These are phyloP conservation scores for Erodium moschatum DNA, from an alignment of 441 rosid genomes.

Conservation along the genomic window DNA sequence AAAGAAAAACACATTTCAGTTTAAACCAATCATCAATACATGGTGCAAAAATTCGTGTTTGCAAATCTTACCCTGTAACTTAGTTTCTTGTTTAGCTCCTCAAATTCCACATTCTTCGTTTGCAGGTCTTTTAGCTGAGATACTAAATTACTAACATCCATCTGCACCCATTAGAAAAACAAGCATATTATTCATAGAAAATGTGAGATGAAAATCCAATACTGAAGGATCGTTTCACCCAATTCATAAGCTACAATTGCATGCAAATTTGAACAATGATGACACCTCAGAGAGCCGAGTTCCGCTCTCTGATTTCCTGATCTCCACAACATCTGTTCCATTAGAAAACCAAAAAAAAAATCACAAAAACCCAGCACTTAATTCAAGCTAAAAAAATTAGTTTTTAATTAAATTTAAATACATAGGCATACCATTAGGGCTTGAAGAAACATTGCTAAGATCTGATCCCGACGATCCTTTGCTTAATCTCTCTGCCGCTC, in stretches of 20 bases:
- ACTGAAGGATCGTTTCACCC: neutral
- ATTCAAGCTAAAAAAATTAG: too few species aligned
- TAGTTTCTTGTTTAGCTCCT: slow-evolving; percentile 49
- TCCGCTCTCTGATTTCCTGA: slow-evolving; percentile 69
- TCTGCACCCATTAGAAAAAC: slow-evolving; percentile 32
- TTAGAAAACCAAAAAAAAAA: neutral
- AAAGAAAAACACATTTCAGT: slow-evolving; percentile 12
- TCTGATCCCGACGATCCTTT: slow-evolving; percentile 75
- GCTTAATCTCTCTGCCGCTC: slow-evolving; percentile 84
- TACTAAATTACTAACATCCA: slow-evolving; percentile 74
- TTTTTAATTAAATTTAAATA: neutral
- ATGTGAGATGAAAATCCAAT: neutral
- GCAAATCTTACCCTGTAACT: slow-evolving; percentile 40
- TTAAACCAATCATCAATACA: neutral
- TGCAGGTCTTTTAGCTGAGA: slow-evolving; percentile 72
- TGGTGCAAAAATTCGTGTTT: neutral
- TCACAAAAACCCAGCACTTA: neutral
- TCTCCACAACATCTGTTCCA: slow-evolving; percentile 40
- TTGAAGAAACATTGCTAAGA: slow-evolving; percentile 34
- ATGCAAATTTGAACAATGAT: neutral
- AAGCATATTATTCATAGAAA: neutral
- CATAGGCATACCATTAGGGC: slow-evolving; percentile 32
- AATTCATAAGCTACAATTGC: neutral
- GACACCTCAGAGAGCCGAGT: slow-evolving; percentile 75
- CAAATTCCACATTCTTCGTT: slow-evolving; percentile 60